Evolutionary conservation across 2,329 filamentous ascomycete genomes (phyloP).

Genomic region (Sarocladium brachiariae): DNA sequence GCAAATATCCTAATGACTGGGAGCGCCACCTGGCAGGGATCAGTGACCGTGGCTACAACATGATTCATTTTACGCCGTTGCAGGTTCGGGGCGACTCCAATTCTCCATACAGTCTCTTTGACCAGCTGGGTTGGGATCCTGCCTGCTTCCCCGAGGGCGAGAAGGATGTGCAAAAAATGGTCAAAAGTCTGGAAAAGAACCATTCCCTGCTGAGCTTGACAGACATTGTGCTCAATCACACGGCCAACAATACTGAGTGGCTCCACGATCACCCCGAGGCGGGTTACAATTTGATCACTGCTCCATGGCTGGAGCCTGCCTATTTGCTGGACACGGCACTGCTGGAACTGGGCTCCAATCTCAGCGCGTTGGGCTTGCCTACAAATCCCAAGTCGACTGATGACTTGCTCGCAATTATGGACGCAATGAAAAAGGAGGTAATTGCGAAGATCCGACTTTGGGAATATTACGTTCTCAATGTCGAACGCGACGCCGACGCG

Average conservation of each 20-base stretch:
- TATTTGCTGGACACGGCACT: slow-evolving; percentile 54
- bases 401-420: slow-evolving; percentile 77
- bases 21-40: slow-evolving; percentile 83
- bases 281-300: slow-evolving; percentile 88
- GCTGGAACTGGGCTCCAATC: slow-evolving; percentile 68
- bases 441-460: slow-evolving; percentile 74
- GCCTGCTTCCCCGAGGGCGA: slow-evolving; percentile 78
- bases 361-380: slow-evolving; percentile 67
- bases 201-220: slow-evolving; percentile 83
- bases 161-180: slow-evolving; percentile 68
- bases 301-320: slow-evolving; percentile 66
- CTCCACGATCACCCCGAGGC: slow-evolving; percentile 89
- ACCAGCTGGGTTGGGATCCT: slow-evolving; percentile 83
- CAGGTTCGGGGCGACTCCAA: slow-evolving; percentile 86
- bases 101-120: slow-evolving; percentile 93
- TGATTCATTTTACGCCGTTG: slow-evolving; percentile 96
- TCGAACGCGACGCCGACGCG: slow-evolving; percentile 62
- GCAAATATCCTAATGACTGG: slow-evolving; percentile 84
- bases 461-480: slow-evolving; percentile 87
- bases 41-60: slow-evolving; percentile 89
- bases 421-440: slow-evolving; percentile 73
- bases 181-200: slow-evolving; percentile 74
- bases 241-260: slow-evolving; percentile 92
- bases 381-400: slow-evolving; percentile 62
- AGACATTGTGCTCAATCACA: slow-evolving; percentile 97